Base-by-base conservation (phyloP, 2,329 filamentous ascomycete species). In the Pseudocercospora crystallina region DNA sequence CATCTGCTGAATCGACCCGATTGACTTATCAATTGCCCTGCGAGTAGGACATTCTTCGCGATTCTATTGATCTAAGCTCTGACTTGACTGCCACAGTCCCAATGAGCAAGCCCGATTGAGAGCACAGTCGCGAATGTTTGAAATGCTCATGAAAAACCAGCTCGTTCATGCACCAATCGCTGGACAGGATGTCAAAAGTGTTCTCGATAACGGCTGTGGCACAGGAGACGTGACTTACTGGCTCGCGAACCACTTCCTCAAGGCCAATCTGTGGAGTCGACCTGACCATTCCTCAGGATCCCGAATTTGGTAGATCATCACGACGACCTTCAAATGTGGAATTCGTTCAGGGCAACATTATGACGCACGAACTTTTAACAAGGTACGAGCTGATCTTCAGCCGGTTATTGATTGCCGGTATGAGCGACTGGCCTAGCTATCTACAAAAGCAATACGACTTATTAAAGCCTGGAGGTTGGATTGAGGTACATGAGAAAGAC, bases 181-280 rank as follows among this genome's bases (percentile, higher is more conserved):
- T 29, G 9, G 15, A 10, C 13, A 10, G 7, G 13, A 17, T 10
- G 31, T 8, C 3, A 26, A 8, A 26, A 40, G 49, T 15, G 17
- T 51, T 4, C 42, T 51, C 30, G 38, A 52, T 20, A 41, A 52
- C 29, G 36, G 53, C 31, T 49, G 57, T 42, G 53, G 75, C 69
- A 50, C 56, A 8, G 59, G 59, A 12, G 43, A 48, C 30, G 29
- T 51, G 63, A 74, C 43, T 68, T n/a, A n/a, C n/a, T n/a, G n/a
- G n/a, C n/a, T n/a, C n/a, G n/a, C n/a, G n/a, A n/a, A n/a, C n/a
- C n/a, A n/a, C n/a, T n/a, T n/a, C n/a, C n/a, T n/a, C n/a, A n/a
- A n/a, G n/a, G n/a, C n/a, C n/a, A n/a, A n/a, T n/a, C n/a, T n/a
- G n/a, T n/a, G n/a, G n/a, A n/a, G n/a, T n/a, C n/a, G n/a, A n/a